Evolutionary conservation across 2,329 filamentous ascomycete genomes (phyloP).

Genomic region (Coleophoma cylindrospora): DNA sequence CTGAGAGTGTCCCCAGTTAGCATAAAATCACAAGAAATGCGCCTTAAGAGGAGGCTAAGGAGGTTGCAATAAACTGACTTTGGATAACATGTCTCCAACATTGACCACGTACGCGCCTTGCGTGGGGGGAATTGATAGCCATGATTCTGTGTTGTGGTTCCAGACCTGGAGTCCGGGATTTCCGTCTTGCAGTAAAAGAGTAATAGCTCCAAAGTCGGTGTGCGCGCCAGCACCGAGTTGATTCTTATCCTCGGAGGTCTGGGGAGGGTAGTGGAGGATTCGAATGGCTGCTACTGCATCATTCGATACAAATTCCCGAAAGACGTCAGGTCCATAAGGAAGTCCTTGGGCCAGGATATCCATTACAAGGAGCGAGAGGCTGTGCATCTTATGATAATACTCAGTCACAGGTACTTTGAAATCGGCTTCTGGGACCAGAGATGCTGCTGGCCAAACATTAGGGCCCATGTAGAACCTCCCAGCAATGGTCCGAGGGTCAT

Average conservation of each 20-base stretch:
- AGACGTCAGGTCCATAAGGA: constrained; percentile 33
- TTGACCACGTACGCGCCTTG: constrained; percentile 41
- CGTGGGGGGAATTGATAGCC: constrained; percentile 34
- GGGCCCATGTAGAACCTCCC: constrained; percentile 31
- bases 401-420: constrained; percentile 31
- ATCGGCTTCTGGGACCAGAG: constrained; percentile 21
- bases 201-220: constrained; percentile 46
- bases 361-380: constrained; percentile 30
- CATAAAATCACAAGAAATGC: neutral
- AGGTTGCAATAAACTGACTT: neutral
- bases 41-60: neutral
- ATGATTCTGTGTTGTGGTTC: constrained; percentile 32
- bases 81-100: constrained; percentile 37
- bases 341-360: constrained; percentile 34
- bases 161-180: constrained; percentile 41
- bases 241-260: constrained; percentile 18
- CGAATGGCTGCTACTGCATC: constrained; percentile 34
- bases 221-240: constrained; percentile 33
- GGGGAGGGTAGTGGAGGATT: constrained; percentile 41
- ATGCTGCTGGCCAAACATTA: constrained; percentile 32
- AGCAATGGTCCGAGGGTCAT: constrained; percentile 24
- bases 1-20: neutral
- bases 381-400: constrained; percentile 32
- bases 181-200: constrained; percentile 43
- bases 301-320: constrained; percentile 32